phyloP scores from a whole-genome alignment of 139 green algal species.

The Chlamydomonas urium region DNA sequence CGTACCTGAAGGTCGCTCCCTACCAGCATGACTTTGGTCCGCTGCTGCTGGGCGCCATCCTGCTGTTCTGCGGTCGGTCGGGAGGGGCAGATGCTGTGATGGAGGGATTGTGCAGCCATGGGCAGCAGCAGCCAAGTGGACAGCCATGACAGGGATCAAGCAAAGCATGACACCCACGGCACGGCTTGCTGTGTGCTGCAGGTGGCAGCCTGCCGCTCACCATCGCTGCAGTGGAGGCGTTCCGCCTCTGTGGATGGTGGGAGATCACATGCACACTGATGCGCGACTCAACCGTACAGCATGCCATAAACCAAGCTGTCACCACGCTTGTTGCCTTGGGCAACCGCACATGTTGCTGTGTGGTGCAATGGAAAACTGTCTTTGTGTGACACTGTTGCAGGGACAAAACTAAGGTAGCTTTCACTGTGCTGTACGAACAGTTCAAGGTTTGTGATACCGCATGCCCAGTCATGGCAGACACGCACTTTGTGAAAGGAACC shows the following conservation, averaged over 20 bases:
- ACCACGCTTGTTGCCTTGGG: not conserved
- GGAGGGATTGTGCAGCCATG: too few relatives aligned
- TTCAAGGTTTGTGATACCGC: not conserved
- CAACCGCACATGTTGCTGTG: not conserved
- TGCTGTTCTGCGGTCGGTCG: too few relatives aligned
- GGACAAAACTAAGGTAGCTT: conserved; percentile 11
- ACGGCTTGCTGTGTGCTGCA: too few relatives aligned
- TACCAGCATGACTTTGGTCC: too few relatives aligned
- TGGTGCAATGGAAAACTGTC: not conserved
- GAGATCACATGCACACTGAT: conserved; percentile 5
- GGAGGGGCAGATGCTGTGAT: too few relatives aligned
- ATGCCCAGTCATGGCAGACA: not conserved
- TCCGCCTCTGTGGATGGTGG: conserved; percentile 16
- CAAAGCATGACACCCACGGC: too few relatives aligned
- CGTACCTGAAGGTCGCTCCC: too few relatives aligned
- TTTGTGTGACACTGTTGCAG: not conserved
- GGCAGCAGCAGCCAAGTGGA: too few relatives aligned
- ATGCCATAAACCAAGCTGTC: not conserved
- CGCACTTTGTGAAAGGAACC: not conserved
- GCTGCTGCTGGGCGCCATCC: too few relatives aligned
- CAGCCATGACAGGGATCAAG: too few relatives aligned
- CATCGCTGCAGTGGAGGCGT: conserved; percentile 11
- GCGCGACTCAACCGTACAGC: not conserved
- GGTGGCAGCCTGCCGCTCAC: conserved; percentile 6
- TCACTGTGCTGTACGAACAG: not conserved